Evolutionary conservation across 805 yeast genomes (phyloP).

Genomic region (Osmozyma mogii): DNA sequence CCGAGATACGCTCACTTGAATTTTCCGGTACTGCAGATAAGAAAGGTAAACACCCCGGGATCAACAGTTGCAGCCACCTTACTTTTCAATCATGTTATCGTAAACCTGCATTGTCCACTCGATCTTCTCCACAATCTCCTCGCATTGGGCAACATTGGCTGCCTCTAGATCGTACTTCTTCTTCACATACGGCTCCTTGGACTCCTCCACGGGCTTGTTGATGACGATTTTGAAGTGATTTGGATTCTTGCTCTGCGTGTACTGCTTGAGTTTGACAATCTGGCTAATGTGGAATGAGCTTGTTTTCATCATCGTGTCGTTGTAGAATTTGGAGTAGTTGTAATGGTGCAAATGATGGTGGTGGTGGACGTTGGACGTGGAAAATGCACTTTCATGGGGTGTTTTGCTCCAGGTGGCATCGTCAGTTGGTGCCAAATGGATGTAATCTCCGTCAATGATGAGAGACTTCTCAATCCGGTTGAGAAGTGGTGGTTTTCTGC

Average conservation of each 20-base stretch:
- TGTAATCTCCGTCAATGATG: slow-evolving; percentile 90
- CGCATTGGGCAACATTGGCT: slow-evolving; percentile 46
- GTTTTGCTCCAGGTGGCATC: slow-evolving; percentile 43
- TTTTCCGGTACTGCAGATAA: too few relatives aligned
- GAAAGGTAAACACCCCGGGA: too few relatives aligned
- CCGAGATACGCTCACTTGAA: too few relatives aligned
- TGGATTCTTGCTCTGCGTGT: slow-evolving; percentile 53
- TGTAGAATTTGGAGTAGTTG: slow-evolving; percentile 32
- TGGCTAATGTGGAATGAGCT: slow-evolving; percentile 81
- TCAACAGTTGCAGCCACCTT: too few relatives aligned
- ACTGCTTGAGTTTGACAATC: slow-evolving; percentile 66
- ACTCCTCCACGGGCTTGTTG: slow-evolving; percentile 21
- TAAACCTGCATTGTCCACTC: slow-evolving; percentile 50
- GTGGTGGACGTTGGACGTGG: slow-evolving; percentile 17
- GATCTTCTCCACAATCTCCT: slow-evolving; percentile 70
- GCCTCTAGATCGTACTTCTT: slow-evolving; percentile 89
- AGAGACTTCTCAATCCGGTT: slow-evolving; percentile 74
- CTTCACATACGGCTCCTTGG: slow-evolving; percentile 52
- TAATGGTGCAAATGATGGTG: slow-evolving; percentile 33
- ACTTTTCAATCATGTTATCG: slow-evolving; percentile 13
- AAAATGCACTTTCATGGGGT: slow-evolving; percentile 25
- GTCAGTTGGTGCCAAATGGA: slow-evolving; percentile 81
- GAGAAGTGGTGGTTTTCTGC: slow-evolving; percentile 79
- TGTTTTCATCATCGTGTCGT: slow-evolving; percentile 74
- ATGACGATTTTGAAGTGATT: slow-evolving; percentile 77